Conservation (phyloP, 345 rosid genomes). For the Schrenkiella parvula region DNA sequence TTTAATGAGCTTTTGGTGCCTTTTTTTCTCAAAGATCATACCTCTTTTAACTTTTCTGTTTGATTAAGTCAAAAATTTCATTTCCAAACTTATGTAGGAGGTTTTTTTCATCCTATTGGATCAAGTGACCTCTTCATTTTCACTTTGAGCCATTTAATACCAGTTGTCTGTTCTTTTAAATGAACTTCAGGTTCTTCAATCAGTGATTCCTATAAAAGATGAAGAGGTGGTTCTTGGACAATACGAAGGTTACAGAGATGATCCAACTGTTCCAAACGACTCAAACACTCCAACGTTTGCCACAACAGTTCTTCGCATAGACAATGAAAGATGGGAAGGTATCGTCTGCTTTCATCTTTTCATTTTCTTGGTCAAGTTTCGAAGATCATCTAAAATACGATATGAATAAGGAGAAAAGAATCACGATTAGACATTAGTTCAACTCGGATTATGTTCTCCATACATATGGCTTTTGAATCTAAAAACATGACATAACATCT, state of each 20-base stretch:
- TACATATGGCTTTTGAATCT: neutral
- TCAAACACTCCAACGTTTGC: conserved; percentile 98
- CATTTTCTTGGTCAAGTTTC: neutral
- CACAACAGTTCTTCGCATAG: conserved; percentile 68
- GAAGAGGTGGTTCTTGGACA: conserved; percentile 98
- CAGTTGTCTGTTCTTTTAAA: conserved; percentile 14
- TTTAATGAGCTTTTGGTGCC: neutral
- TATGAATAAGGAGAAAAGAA: neutral
- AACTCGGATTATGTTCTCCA: neutral
- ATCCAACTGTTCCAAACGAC: conserved; percentile 88
- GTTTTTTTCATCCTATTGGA: neutral
- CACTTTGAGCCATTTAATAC: neutral
- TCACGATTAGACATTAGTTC: neutral
- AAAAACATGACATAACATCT: neutral
- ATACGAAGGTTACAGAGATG: conserved; percentile 84
- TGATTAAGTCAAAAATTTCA: neutral
- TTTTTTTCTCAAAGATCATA: neutral
- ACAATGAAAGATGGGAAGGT: conserved; percentile 99
- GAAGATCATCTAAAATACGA: neutral
- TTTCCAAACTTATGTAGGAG: neutral
- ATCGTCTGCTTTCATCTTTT: neutral
- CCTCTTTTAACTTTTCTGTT: neutral
- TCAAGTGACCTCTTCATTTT: neutral
- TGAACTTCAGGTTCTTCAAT: conserved; percentile 79
- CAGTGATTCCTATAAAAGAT: conserved; percentile 82